Evolutionary conservation across 495 filamentous ascomycete genomes (phyloP), one percentile per base, ranked within the genome.

Genomic region (Alectoria sarmentosa): DNA sequence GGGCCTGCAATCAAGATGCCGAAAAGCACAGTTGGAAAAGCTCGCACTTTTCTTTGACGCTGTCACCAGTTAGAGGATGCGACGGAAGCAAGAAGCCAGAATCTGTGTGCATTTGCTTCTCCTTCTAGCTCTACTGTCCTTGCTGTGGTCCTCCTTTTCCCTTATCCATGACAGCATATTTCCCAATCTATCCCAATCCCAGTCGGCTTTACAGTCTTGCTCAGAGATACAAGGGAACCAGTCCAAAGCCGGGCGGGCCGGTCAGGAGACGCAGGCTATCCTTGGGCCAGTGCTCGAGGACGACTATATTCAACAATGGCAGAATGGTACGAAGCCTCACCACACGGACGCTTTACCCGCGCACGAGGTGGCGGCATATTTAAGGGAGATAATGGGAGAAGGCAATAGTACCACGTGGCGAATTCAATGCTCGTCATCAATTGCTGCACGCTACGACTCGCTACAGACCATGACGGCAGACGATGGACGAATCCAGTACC

Each of bases 221-320:
- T 32, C 9, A 0, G 19, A 30, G 14, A 15, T n/a, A n/a, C n/a
- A 54, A 10, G 49, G 49, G 1, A 32, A 30, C 8, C 1, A 10
- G 13, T 32, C 49, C 28, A 15, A 54, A 8, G 7, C 28, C 26
- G 14, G 5, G 14, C 14, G 15, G 5, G 8, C 49, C 13, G 49
- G 26, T 32, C 30, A 54, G 15, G 49, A 32, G 9, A 26, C 28
- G 28, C 28, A 30, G 28, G 13, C 26, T 54, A 30, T 14, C 26
- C 49, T 54, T 17, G 28, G 49, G 14, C 49, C 49, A 17, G 49
- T 32, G 28, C 28, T 54, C 8, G 49, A 54, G 49, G 49, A 54
- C 13, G 49, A 54, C 28, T 54, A 54, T 32, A 32, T 54, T 54
- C 49, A 54, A 32, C 49, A 54, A 32, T 54, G 49, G 49, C 28